Base-by-base conservation (phyloP, 2,329 filamentous ascomycete species). In the Trichoderma sp. region DNA sequence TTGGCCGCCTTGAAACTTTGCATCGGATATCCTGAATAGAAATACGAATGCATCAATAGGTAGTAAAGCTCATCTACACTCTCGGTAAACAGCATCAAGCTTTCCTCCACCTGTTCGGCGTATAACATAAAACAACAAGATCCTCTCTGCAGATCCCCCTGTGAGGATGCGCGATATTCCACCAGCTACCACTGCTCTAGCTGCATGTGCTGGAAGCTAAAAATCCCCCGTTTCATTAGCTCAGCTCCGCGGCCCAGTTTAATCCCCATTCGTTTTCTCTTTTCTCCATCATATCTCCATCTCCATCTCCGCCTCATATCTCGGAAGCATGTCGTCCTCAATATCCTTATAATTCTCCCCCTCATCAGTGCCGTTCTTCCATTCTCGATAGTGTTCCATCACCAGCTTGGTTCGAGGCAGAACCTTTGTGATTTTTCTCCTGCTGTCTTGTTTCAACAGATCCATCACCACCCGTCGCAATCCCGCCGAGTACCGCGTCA, bases 311-410 rank as follows among this genome's bases (percentile, higher is more conserved):
- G 69, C 66, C 14, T 68, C 35, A 45, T 62, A 62, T 41, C 78
- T 74, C 35, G 35, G 69, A 45, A 53, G 69, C 77, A 75, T 53
- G n/a, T 74, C 74, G 27, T 75, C 81, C 14, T 81, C 82, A 16
- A 83, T 75, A 74, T 85, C 84, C n/a, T 80, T 75, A 75, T 83
- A 82, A 7, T 78, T 71, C 50, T 24, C 73, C 1, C 83, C 83
- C 16, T 83, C 83, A 1, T 80, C 78, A 0, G 81, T 84, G 4
- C 75, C 62, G 2, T 73, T 71, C 73, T 79, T 80, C 84, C 84
- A 85, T 9, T 75, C 31, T 59, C 74, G 65, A 60, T 81, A 85
- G 8, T 75, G 56, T 1, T 60, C 68, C 77, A 84, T 81, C 29
- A 81, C 78, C 3, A 72, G 45, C 62, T 69, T 65, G n/a, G 78